phyloP scores from a whole-genome alignment of 1,284 basidiomycete species.

The Microbotryum intermedium region DNA sequence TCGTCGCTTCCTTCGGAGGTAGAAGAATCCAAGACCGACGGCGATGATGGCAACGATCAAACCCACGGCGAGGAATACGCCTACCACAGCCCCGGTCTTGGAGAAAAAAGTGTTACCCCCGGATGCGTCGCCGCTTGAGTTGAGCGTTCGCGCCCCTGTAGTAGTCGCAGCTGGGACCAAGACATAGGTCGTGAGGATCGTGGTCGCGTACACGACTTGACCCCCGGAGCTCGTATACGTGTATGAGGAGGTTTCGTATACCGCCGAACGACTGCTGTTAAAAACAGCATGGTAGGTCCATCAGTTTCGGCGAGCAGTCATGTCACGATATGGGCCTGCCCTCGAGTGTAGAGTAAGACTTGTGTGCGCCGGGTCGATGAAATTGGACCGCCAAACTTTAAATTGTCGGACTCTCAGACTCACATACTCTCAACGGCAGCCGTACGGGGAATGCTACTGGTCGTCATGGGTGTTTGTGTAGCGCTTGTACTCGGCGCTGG shows the following conservation, averaged over 20 bases:
- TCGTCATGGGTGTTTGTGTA: neutral
- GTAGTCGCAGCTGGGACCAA: constrained; percentile 4
- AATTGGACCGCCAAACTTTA: too few species aligned
- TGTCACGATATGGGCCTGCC: neutral
- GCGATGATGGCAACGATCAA: constrained; percentile 27
- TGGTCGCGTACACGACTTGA: constrained; percentile 28
- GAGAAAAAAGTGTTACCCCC: constrained; percentile 29
- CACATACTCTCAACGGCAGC: too few species aligned
- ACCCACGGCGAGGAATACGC: constrained; percentile 33
- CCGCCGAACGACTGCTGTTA: neutral
- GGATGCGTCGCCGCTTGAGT: constrained; percentile 14
- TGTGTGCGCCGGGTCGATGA: too few species aligned
- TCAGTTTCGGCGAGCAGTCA: neutral
- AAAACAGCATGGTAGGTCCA: constrained; percentile 1
- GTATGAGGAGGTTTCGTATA: constrained; percentile 7
- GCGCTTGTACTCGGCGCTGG: neutral
- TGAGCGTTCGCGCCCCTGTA: constrained; percentile 4
- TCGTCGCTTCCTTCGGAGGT: constrained; percentile 22
- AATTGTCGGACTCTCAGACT: too few species aligned
- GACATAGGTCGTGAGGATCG: constrained; percentile 17
- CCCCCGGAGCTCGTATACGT: constrained; percentile 24
- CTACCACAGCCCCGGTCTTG: constrained; percentile 35
- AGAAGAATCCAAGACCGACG: constrained; percentile 28
- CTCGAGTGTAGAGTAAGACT: too few species aligned
- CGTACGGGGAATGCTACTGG: neutral